Base-by-base conservation (phyloP, 352 stramenopile species). In the Pythium angustatum region DNA sequence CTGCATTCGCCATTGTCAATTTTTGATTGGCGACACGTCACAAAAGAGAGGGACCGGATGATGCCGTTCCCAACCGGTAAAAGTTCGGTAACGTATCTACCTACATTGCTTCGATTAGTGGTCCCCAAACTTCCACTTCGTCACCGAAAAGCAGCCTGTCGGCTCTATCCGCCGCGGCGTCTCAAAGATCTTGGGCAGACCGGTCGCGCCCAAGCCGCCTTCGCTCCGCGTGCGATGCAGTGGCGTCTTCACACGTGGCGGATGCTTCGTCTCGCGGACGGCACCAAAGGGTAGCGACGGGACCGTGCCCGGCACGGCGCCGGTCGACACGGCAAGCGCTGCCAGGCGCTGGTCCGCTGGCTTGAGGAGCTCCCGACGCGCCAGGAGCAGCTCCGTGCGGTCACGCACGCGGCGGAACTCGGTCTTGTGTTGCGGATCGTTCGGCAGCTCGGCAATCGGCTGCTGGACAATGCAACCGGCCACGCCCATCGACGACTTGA, bases 401-500 rank as follows among this genome's bases (percentile, higher is more conserved):
- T 85, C 65, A 4, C 70, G 69, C 14, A 88, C 77, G 24, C 73
- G 77, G 0, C 79, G 73, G 41, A 85, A 88, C 56, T 86, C 77
- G 31, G 73, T 72, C 11, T 43, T 24, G 15, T 77, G 71, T 21
- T 68, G 56, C 38, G 77, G 76, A 54, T 86, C 73, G 17, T 64
- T 57, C 1, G 64, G 53, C 11, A 79, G 50, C 30, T 76, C 67
- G 0, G 68, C 62, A 0, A 51, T 3, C 0, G 69, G 66, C n/a
- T 75, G 51, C 61, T 88, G 79, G 34, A 64, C 71, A 45, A 90
- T 80, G 61, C 81, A 90, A 17, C 61, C 65, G 3, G 77, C 75
- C 22, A 90, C 77, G 10, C 79, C 76, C 27, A 71, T 63, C 33
- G 79, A 88, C 31, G 81, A 90, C 52, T 77, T 90, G 22, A 90